Percentiles rank a stretch among this genome's conserved stretches.
Evolutionary conservation across 2,329 filamentous ascomycete genomes (phyloP).

Genomic region (Exutisphaerella laricina): DNA sequence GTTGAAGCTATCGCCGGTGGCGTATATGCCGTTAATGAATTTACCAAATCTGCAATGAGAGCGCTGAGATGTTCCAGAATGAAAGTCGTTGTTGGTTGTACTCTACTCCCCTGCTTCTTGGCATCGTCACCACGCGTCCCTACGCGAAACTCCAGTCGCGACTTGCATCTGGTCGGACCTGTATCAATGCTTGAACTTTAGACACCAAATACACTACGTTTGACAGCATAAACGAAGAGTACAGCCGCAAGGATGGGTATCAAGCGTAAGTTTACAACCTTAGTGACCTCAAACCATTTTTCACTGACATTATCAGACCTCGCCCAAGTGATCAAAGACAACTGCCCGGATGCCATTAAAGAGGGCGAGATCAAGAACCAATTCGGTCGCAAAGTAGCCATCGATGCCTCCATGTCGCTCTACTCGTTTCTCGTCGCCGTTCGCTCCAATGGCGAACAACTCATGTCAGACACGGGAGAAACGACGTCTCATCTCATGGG

Average conservation of each 20-base stretch:
- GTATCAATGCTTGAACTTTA: too few relatives aligned
- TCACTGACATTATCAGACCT: constrained; percentile 31
- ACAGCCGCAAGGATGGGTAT: constrained; percentile 31
- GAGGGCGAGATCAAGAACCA: constrained; percentile 98
- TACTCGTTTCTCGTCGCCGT: constrained; percentile 99
- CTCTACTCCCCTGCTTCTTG: too few relatives aligned
- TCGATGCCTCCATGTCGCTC: constrained; percentile 77
- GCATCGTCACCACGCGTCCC: too few relatives aligned
- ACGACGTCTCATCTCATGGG: constrained; percentile 99
- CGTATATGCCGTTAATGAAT: too few relatives aligned
- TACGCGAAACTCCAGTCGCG: too few relatives aligned
- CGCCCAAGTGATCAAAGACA: constrained; percentile 48
- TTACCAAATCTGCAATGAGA: too few relatives aligned
- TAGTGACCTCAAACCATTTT: not conserved
- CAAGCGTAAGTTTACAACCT: constrained; percentile 28
- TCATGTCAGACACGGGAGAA: constrained; percentile 90
- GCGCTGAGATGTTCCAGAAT: too few relatives aligned
- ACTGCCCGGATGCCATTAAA: constrained; percentile 93
- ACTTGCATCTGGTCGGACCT: too few relatives aligned
- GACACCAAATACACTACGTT: too few relatives aligned
- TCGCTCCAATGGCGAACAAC: constrained; percentile 90
- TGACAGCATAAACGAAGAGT: not conserved
- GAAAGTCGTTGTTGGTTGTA: too few relatives aligned
- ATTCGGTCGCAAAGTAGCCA: constrained; percentile 83
- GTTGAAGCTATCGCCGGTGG: too few relatives aligned